Conservation (phyloP, 1,139 yeast genomes). For the Candida gigantensis region DNA sequence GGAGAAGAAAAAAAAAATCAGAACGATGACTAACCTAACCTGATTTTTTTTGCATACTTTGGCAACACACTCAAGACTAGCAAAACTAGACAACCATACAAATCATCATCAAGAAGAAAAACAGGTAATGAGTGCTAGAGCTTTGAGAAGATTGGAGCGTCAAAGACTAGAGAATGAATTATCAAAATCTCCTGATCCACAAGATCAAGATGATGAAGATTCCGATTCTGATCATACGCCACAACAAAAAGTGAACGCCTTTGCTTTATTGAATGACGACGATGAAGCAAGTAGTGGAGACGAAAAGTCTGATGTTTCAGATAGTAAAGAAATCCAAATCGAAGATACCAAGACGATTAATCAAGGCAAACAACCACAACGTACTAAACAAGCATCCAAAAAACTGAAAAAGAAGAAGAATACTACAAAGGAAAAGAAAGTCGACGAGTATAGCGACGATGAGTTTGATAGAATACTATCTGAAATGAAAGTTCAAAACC, state of each 20-base stretch:
- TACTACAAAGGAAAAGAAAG: conserved; percentile 20
- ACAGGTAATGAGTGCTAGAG: conserved; percentile 64
- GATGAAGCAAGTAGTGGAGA: conserved; percentile 35
- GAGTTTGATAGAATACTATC: conserved; percentile 44
- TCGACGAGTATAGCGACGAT: conserved; percentile 35
- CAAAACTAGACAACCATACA: too few species aligned
- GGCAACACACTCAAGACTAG: too few species aligned
- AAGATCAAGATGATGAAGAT: conserved; percentile 15
- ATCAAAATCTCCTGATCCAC: conserved; percentile 1
- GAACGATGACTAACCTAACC: too few species aligned
- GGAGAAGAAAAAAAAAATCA: too few species aligned
- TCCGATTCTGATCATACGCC: conserved; percentile 7
- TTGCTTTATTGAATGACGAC: conserved; percentile 50
- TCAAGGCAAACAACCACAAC: background rate
- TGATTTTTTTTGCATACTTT: too few species aligned
- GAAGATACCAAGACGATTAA: too few species aligned
- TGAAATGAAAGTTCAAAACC: conserved; percentile 35
- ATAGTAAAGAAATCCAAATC: background rate
- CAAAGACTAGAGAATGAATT: conserved; percentile 34
- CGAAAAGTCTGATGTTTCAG: conserved; percentile 16
- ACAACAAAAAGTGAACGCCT: conserved; percentile 46
- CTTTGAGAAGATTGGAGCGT: conserved; percentile 53
- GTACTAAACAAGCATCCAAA: conserved; percentile 8
- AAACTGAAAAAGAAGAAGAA: conserved; percentile 19
- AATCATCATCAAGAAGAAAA: too few species aligned